A percentile compares a stretch with the other conserved stretches of the same genome.
Conservation (phyloP, 2,329 filamentous ascomycete species). For the Botryotinia convoluta region DNA sequence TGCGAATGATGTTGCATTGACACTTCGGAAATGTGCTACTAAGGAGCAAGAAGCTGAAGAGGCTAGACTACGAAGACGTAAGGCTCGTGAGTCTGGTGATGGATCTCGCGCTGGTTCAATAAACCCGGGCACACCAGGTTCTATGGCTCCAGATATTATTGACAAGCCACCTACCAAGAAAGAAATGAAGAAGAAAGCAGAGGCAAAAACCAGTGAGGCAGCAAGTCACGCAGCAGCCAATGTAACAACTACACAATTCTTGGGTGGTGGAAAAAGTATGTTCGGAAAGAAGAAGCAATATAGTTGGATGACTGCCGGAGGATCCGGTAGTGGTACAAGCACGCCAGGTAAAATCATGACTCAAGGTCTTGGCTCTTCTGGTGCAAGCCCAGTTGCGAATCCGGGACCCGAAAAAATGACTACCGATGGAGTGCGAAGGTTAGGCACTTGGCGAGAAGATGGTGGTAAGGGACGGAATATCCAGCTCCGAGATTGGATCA, state of each 20-base stretch:
- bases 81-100: constrained; percentile 55
- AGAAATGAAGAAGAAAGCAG: constrained; percentile 74
- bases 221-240: constrained; percentile 81
- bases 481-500: constrained; percentile 79
- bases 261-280: constrained; percentile 62
- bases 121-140: constrained; percentile 59
- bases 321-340: constrained; percentile 49
- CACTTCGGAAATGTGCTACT: constrained; percentile 60
- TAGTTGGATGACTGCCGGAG: constrained; percentile 66
- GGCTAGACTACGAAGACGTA: constrained; percentile 57
- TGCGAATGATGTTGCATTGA: constrained; percentile 45
- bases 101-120: constrained; percentile 48
- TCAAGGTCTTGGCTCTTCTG: constrained; percentile 40
- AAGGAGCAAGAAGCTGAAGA: constrained; percentile 73
- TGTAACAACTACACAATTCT: constrained; percentile 73
- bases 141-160: constrained; percentile 59
- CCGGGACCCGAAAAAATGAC: constrained; percentile 46
- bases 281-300: constrained; percentile 67
- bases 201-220: constrained; percentile 70
- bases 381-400: constrained; percentile 40
- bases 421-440: constrained; percentile 57
- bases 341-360: constrained; percentile 44
- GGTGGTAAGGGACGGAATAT: constrained; percentile 73
- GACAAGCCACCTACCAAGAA: constrained; percentile 82
- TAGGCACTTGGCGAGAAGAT: constrained; percentile 78